Base-by-base conservation (phyloP, 2,329 filamentous ascomycete genomes). In the Arachnopeziza araneosa region DNA sequence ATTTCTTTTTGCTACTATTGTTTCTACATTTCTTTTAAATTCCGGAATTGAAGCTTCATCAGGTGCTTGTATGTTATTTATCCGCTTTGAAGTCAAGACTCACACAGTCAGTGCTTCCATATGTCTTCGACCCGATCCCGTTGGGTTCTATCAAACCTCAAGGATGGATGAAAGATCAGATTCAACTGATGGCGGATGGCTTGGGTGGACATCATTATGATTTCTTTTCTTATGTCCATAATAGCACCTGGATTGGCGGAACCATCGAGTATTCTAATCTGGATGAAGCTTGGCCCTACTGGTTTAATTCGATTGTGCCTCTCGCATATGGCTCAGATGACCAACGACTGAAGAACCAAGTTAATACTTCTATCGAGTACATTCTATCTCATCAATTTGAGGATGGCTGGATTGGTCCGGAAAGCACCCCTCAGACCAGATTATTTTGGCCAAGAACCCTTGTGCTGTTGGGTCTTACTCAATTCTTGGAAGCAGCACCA, bases 391-490 rank as follows among this genome's bases (percentile, higher is more conserved):
- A 75, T 55, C 80, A 83, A 60, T 75, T 76, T 30, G 62, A 66
- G 0, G 83, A 86, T 72, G 83, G 83, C 8, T 86, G 83, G 83
- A 68, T 85, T 21, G 82, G 83, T 0, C 80, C 80, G 0, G 82
- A 84, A 70, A 76, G n/a, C 14, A 54, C 53, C 7, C 24, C 24
- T 23, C 14, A 24, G n/a, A 54, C 53, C 6, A 24, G 53, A 17
- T 26, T 26, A 8, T 32, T 64, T 0, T 75, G 70, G 0, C 64
- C 73, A 2, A 66, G 57, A 50, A 36, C 24, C 26, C 44, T 59
- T 30, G 26, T 30, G 4, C 30, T 54, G 30, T 17, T 54, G 14
- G 56, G 56, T 23, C 22, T 54, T 19, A 32, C 12, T 55, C 26
- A 30, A 30, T 30, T 30, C 9, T 30, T 30, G 9, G 26, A 30